Base-by-base conservation (phyloP, 2,329 filamentous ascomycete species). In the Epichloe glyceriae region DNA sequence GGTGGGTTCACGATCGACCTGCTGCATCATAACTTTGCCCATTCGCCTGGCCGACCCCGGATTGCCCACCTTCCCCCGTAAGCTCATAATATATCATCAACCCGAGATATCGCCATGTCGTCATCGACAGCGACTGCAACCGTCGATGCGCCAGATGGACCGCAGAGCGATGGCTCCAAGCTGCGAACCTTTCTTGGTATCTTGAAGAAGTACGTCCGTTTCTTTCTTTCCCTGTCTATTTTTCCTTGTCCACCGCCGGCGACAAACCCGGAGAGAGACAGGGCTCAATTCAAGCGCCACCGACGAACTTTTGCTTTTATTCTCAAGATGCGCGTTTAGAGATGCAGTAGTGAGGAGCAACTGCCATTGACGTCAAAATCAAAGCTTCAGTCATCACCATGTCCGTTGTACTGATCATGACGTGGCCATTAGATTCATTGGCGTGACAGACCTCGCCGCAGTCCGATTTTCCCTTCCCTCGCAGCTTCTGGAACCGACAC, bases 391-490 rank as follows among this genome's bases (percentile, higher is more conserved):
- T 15, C 10, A 12, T 30, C 41, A 15, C 20, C 10, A 8, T 5
- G 26, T 34, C 12, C 12, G 11, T 42, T 17, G 14, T 50, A 48
- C 49, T 53, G 42, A 49, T 50, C 49, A 52, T 26, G 50, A 37
- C 48, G 57, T 43, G 53, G 42, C 34, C 43, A 54, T 41, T 39
- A 94, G 91, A 67, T 97, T 97, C 69, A 89, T 97, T 61, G 93
- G 93, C 59, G 93, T 98, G 52, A 77, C 90, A 58, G 93, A 98
- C 70, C 93, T 98, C 62, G 93, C 93, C 52, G 82, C 89, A 51
- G 91, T 97, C 55, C 86, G 93, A 59, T 98, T 98, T 72, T 97
- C 91, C 15, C 78, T 98, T 47, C 93, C 93, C 20, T 89, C 93
- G 47, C 91, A 97, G 69, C 82, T 98, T 42, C 79, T 98, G 62